Evolutionary conservation across 768 basidiomycete genomes (phyloP), one percentile per base, ranked within the genome.

Genomic region (Steccherinum ochraceum): DNA sequence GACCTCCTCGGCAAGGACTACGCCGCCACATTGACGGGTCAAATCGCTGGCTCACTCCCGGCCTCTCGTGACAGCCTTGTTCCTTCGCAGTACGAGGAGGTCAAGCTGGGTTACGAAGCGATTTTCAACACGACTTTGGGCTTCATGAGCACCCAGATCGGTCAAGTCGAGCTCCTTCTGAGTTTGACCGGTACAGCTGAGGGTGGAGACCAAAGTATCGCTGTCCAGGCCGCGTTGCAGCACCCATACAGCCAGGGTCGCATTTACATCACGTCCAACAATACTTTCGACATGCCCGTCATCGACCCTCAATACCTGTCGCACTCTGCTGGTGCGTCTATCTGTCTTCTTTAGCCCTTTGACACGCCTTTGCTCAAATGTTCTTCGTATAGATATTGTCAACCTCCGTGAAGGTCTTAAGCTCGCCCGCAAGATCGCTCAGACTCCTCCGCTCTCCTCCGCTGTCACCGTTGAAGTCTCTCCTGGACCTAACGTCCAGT

Each of bases 221-320:
- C 72, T 3, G 72, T 89, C 48, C 86, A 88, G 59, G 78, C 79
- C 4, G 85, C 81, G 0, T 62, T 85, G 12, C 85, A 86, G 61
- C 81, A 81, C 57, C 80, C 83, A 1, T 70, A 80, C 61, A 83
- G 76, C 30, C 75, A 80, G 46, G 86, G 86, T n/a, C 73, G 72
- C 4, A 60, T 87, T 24, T 77, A 76, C 52, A 80, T 87, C 67
- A 81, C 73, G 59, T 76, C 79, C 2, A 68, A 73, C 13, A 74
- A 78, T 51, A 69, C 80, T 1, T 89, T 87, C 65, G 77, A 79
- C 51, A 57, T 69, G 20, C 83, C 83, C 4, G 61, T 74, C 42
- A 80, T 88, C 60, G 81, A 88, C 64, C 86, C 86, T 3, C 67
- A 75, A 53, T 87, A 86, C 66, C 76, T 84, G 48, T 69, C 75